Conservation (phyloP, 371 early-diverging fungal species). For the Apophysomyces sp. region DNA sequence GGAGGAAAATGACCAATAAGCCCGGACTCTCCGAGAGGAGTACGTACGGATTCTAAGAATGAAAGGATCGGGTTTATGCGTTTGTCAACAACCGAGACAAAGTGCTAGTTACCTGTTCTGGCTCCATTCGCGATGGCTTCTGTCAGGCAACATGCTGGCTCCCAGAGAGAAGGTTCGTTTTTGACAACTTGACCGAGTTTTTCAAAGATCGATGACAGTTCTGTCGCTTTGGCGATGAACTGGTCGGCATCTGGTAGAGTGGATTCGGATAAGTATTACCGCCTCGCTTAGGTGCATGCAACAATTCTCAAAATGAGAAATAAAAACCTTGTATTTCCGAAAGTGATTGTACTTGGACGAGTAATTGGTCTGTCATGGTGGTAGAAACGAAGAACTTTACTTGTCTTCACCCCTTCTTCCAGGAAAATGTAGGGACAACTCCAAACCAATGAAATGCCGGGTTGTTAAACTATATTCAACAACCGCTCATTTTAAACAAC, state of each 20-base stretch:
- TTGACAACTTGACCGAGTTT: not conserved
- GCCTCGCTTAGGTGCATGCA: no score
- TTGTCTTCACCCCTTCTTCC: no score
- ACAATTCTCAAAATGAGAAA: no score
- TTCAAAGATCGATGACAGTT: not conserved
- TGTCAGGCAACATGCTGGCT: not conserved
- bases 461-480: no score
- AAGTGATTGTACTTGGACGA: no score
- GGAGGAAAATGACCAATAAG: constrained; percentile 34
- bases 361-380: no score
- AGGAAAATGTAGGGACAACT: no score
- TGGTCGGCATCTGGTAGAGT: not conserved
- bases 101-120: not conserved
- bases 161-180: not conserved
- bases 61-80: not conserved
- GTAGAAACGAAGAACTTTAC: no score
- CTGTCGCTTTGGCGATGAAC: not conserved
- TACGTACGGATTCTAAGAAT: constrained; percentile 43
- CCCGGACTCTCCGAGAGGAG: constrained; percentile 46
- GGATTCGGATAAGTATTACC: no score
- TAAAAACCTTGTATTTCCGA: no score
- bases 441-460: no score
- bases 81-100: not conserved
- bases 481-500: no score
- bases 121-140: constrained; percentile 8